Conservation (phyloP, 257 asterid genomes). For the Phtheirospermum japonicum region DNA sequence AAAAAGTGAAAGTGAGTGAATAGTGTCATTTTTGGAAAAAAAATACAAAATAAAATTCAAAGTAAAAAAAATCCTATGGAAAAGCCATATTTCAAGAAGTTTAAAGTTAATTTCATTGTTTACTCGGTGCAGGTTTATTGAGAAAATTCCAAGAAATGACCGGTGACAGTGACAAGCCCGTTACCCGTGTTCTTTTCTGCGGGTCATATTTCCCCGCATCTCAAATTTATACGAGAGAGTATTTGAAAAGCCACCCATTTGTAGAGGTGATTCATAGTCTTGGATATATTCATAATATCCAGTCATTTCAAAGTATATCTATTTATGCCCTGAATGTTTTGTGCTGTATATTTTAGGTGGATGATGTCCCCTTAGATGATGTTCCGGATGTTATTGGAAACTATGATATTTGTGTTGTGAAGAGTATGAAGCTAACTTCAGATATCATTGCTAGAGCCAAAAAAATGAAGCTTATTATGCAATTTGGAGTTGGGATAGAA, state of each 20-base stretch:
- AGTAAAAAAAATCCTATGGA: no score
- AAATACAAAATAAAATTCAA: no score
- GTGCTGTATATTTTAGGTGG: constrained; percentile 52
- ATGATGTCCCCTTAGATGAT: constrained; percentile 59
- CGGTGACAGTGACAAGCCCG: not conserved
- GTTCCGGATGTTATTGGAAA: constrained; percentile 63
- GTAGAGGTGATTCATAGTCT: constrained; percentile 46
- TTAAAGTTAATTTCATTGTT: no score
- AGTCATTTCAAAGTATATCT: not conserved
- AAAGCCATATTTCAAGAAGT: no score
- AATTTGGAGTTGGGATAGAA: constrained; percentile 95
- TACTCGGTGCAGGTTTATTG: constrained; percentile 30
- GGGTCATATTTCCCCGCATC: constrained; percentile 79
- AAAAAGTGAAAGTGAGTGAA: no score
- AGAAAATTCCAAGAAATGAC: constrained; percentile 38
- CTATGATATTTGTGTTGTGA: constrained; percentile 77
- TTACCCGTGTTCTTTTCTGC: constrained; percentile 76
- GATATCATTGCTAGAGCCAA: constrained; percentile 73
- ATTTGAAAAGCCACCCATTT: constrained; percentile 58
- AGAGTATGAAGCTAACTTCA: constrained; percentile 55
- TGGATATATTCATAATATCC: not conserved
- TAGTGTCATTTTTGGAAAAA: no score
- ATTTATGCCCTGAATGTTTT: not conserved
- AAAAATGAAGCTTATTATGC: constrained; percentile 90
- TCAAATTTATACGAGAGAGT: constrained; percentile 70